Evolutionary conservation across 2,329 filamentous ascomycete species (phyloP).

Genomic region (Talaromyces marneffei): DNA sequence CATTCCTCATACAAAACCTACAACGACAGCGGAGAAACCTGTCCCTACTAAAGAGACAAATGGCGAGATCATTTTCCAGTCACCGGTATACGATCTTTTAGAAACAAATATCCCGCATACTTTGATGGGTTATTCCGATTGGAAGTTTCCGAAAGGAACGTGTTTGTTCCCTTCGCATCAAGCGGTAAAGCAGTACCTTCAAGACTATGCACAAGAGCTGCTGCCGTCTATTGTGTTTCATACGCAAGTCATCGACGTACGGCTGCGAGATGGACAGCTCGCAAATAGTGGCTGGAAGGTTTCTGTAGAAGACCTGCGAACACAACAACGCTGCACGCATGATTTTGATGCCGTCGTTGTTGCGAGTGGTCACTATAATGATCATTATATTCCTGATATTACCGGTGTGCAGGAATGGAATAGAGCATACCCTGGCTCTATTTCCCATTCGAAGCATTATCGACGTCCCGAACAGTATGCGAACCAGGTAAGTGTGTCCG

Average conservation of each 20-base stretch:
- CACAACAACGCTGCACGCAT: conserved; percentile 36
- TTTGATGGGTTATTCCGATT: conserved; percentile 75
- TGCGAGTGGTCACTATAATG: conserved; percentile 68
- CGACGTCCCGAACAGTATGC: conserved; percentile 58
- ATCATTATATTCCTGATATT: conserved; percentile 61
- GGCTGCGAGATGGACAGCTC: conserved; percentile 30
- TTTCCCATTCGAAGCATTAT: conserved; percentile 76
- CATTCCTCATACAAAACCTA: conserved; percentile 51
- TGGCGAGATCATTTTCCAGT: conserved; percentile 66
- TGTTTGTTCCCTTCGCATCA: conserved; percentile 70
- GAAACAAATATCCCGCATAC: conserved; percentile 81
- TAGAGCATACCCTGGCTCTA: conserved; percentile 51
- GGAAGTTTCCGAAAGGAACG: conserved; percentile 56
- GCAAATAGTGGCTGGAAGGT: conserved; percentile 54
- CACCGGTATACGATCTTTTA: conserved; percentile 73
- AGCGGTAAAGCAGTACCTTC: conserved; percentile 67
- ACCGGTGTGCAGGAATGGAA: conserved; percentile 57
- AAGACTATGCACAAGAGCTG: conserved; percentile 64
- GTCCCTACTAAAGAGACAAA: conserved; percentile 23
- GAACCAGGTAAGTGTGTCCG: conserved; percentile 46
- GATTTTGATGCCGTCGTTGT: conserved; percentile 70
- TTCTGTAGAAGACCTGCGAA: conserved; percentile 47
- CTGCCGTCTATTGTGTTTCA: conserved; percentile 63
- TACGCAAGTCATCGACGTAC: conserved; percentile 61
- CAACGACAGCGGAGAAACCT: conserved; percentile 57